Evolutionary conservation across 331 rosid species (phyloP).

Genomic region (Quercus lobata): DNA sequence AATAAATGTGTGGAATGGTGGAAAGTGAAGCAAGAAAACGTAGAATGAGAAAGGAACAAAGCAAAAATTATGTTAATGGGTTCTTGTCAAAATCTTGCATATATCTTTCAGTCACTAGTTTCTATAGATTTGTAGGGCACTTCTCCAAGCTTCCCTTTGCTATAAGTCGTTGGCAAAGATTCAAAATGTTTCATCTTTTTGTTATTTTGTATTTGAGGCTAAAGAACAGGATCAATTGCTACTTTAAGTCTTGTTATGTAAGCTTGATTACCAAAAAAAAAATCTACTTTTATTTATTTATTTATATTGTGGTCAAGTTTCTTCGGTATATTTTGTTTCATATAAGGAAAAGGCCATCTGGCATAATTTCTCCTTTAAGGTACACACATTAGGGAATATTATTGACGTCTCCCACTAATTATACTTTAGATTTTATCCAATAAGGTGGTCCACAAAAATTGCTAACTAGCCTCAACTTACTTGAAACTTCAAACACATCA

Average conservation of each 20-base stretch:
- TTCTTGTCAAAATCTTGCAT: conserved; percentile 79
- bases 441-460: conserved; percentile 22
- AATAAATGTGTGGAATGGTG: conserved; percentile 61
- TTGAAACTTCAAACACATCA: conserved; percentile 7
- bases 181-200: conserved; percentile 64
- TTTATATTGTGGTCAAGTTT: conserved; percentile 32
- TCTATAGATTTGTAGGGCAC: conserved; percentile 57
- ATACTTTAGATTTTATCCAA: conserved; percentile 47
- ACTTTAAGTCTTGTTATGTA: conserved; percentile 42
- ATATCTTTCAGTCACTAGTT: conserved; percentile 62
- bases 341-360: conserved; percentile 25
- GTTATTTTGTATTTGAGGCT: conserved; percentile 30
- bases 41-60: conserved; percentile 66
- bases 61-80: conserved; percentile 69
- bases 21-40: conserved; percentile 53
- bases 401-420: conserved; percentile 37
- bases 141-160: conserved; percentile 42
- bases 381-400: conserved; percentile 38
- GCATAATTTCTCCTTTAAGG: conserved; percentile 41
- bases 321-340: conserved; percentile 36
- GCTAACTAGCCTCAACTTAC: conserved; percentile 20
- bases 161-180: conserved; percentile 56
- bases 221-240: conserved; percentile 40
- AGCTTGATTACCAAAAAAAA: conserved; percentile 32
- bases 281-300: conserved; percentile 10